Percentiles rank a stretch among this genome's conserved stretches.
Evolutionary conservation across 176 grass and related monocot species (phyloP).

Genomic region (Pharus latifolius): DNA sequence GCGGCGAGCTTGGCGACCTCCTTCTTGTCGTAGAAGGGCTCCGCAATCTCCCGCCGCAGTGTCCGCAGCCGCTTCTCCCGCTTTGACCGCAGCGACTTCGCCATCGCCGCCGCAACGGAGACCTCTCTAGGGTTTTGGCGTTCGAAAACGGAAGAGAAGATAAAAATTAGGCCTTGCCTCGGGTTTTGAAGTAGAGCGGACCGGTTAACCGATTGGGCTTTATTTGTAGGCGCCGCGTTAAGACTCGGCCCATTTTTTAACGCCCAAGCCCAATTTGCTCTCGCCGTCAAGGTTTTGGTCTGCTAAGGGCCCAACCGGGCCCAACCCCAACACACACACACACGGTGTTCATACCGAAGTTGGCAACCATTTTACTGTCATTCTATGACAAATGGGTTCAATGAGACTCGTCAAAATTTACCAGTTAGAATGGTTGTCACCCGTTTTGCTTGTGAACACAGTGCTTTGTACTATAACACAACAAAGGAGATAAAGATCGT

Average conservation of each 20-base stretch:
- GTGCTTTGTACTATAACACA: too few relatives aligned
- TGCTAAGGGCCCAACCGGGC: too few relatives aligned
- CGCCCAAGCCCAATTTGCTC: too few relatives aligned
- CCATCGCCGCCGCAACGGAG: conserved; percentile 44
- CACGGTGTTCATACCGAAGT: too few relatives aligned
- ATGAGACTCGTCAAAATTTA: too few relatives aligned
- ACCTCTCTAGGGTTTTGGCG: conserved; percentile 48
- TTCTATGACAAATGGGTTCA: too few relatives aligned
- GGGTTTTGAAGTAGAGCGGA: not conserved
- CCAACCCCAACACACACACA: too few relatives aligned
- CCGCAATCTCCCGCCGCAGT: conserved; percentile 59
- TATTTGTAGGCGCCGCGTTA: not conserved
- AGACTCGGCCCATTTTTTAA: not conserved
- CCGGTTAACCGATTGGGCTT: not conserved
- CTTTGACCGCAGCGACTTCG: conserved; percentile 89
- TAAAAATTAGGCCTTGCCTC: not conserved
- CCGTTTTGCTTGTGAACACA: too few relatives aligned
- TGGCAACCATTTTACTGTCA: too few relatives aligned
- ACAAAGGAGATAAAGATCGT: too few relatives aligned
- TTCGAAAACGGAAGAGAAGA: not conserved
- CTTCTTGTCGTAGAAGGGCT: conserved; percentile 97
- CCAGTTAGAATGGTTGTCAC: too few relatives aligned
- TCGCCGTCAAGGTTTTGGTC: too few relatives aligned
- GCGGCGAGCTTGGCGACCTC: conserved; percentile 76
- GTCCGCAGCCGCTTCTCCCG: conserved; percentile 80